Base-by-base conservation (phyloP, 1,139 yeast species). In the Candida frijolesensis region DNA sequence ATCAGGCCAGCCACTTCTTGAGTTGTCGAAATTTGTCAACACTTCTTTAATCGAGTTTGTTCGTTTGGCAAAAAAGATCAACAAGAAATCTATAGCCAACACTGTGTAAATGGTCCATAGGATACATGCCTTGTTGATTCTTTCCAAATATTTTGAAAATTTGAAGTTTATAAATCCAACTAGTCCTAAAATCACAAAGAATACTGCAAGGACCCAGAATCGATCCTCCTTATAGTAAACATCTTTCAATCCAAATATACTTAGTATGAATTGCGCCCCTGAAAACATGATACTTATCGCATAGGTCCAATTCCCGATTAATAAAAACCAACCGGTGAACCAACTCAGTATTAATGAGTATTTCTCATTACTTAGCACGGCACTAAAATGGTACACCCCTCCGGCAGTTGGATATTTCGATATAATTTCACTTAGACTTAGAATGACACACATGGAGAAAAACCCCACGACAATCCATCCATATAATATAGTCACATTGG, bases 251-350 rank as follows among this genome's bases (percentile, higher is more conserved):
- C 90, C 87, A 53, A 85, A 76, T 30, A 86, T 76, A 1, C 89
- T 82, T 7, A 87, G 69, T 12, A 86, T 79, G 59, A 87, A 83
- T 60, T 86, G 91, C 1, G 91, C 79, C 0, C 92, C 95, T 1
- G 89, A 84, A 67, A 84, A 87, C 50, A 87, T 77, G 51, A 85
- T 84, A 54, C 89, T 83, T 6, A 85, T 82, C 50, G 87, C 83
- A 79, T 85, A 86, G 1, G 89, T 80, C 88, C 91, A 83, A 59
- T 85, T 86, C 0, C 95, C 94, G 25, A 87, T 76, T 27, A 87
- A 71, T 48, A 86, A 69, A 54, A 84, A 78, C 88, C 92, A 87
- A 0, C 94, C 94, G 0, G 89, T 85, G 60, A 79, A 81, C 91
- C 92, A 87, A 5, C 89, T 83, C 49, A 83, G 71, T 3, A 79